Evolutionary conservation across 2,329 filamentous ascomycete genomes (phyloP), one percentile per base, ranked within the genome.

Genomic region (Penicillium sp.): DNA sequence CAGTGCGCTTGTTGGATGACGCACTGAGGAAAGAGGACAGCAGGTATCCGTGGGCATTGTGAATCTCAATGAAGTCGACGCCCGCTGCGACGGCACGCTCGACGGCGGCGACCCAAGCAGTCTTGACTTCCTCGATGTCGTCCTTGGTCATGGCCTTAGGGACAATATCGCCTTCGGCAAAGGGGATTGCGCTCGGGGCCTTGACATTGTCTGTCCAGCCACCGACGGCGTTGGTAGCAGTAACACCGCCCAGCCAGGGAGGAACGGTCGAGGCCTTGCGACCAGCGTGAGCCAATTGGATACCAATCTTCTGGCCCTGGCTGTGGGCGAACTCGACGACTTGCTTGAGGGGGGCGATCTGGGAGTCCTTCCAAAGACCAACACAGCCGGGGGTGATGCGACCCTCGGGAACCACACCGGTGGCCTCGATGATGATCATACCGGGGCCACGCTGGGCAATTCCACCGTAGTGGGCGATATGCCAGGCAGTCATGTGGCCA

Each of bases 241-340:
- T 60, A n/a, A 66, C 64, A 4, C 62, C 61, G 6, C 69, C 67
- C 24, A 77, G 37, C 76, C 76, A 79, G 1, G 84, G 84, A 0
- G 84, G 79, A 9, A 84, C 78, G 2, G 81, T 84, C 54, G 76
- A 79, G 11, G 83, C 83, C 66, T 87, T 87, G 24, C 84, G 73
- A 18, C 92, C 92, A 0, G 91, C 91, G 67, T 96, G 92, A 2
- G 79, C 90, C 5, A 96, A 81, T 77, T 96, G 92, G 57, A 96
- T 88, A 52, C 84, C 91, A 46, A 90, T 85, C 62, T 89, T 87
- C 68, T 91, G 87, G 69, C 82, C 83, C 73, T 96, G 92, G 34
- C 83, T 85, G 77, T 96, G 91, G 2, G 88, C 85, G 58, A 92
- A 95, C 57, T 95, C 90, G 33, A 87, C 84, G 46, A 93, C 82